Evolutionary conservation across 768 basidiomycete genomes (phyloP).

Genomic region (Rickenella mellea): DNA sequence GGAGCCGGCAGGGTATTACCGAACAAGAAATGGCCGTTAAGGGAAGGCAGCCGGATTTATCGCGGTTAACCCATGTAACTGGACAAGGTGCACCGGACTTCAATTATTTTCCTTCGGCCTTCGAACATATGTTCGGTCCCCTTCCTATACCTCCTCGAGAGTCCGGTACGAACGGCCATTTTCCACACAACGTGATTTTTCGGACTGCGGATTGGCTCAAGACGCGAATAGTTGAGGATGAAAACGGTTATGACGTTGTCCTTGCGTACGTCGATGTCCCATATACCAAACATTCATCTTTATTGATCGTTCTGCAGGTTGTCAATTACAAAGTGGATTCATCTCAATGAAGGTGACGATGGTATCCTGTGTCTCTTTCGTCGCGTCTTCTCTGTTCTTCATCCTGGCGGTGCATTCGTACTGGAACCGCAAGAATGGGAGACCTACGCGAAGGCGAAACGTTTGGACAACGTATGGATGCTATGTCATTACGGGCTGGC

Average conservation of each 20-base stretch:
- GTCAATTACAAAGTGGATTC: constrained; percentile 89
- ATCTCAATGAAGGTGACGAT: constrained; percentile 71
- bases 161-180: constrained; percentile 27
- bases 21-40: constrained; percentile 1
- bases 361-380: constrained; percentile 62
- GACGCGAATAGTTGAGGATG: constrained; percentile 43
- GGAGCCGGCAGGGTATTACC: constrained; percentile 54
- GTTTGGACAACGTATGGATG: constrained; percentile 46
- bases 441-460: constrained; percentile 68
- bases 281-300: neutral
- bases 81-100: neutral
- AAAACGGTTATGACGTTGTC: constrained; percentile 63
- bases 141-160: constrained; percentile 52
- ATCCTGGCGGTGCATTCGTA: constrained; percentile 57
- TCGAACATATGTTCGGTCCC: constrained; percentile 66
- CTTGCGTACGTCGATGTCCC: constrained; percentile 48
- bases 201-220: constrained; percentile 67
- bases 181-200: constrained; percentile 77
- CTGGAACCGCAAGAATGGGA: constrained; percentile 85
- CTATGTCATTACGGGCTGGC: neutral
- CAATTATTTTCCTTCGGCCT: constrained; percentile 66
- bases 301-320: constrained; percentile 35
- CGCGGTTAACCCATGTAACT: constrained; percentile 15
- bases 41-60: constrained; percentile 11
- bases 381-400: constrained; percentile 46